Base-by-base conservation (phyloP, 2,329 filamentous ascomycete genomes). In the Teratosphaeriaceae sp. region DNA sequence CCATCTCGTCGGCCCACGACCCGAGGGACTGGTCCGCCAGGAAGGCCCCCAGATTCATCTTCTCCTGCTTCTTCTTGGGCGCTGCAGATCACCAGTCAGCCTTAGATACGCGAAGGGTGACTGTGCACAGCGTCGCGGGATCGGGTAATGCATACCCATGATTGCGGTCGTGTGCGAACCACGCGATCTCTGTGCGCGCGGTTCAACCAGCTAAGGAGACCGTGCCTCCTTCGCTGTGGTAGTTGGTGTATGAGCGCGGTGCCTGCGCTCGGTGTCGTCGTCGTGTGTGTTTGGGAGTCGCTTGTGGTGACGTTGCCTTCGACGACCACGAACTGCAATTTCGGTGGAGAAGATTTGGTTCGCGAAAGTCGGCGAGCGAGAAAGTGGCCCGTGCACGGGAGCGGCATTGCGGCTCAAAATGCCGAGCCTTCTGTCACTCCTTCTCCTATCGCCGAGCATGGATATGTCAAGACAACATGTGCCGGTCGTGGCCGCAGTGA, bases 1-100 rank as follows among this genome's bases (percentile, higher is more conserved):
- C 92, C 73, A 98, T 95, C 67, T 98, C 92, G 72, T 98, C 94
- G 60, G 92, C 92, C 92, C 92, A 98, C 57, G 92, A 97, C 64
- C 90, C 88, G 63, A 83, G 76, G 60, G 78, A 83, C 70, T 88
- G 79, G 69, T 96, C 88, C 65, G 78, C 78, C 76, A 98, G 79
- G 79, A 98, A 98, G 72, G 88, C 86, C 76, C 88, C 87, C 65
- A 97, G 82, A 75, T 86, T 88, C 85, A 98, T 90, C 78, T 94
- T 98, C 81, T 94, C 84, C 69, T 80, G 77, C 72, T 94, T 84
- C 75, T 88, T 85, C 69, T 89, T 86, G 57, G 89, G 90, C 49
- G 59, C 59, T 62, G 40, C 44, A 30, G 5, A 18, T 26, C 3
- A 38, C 16, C 31, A 40, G 53, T 60, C 47, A 57, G 57, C 49